phyloP scores from a whole-genome alignment of 371 early-diverging fungal species.

The Coemansia sp. region DNA sequence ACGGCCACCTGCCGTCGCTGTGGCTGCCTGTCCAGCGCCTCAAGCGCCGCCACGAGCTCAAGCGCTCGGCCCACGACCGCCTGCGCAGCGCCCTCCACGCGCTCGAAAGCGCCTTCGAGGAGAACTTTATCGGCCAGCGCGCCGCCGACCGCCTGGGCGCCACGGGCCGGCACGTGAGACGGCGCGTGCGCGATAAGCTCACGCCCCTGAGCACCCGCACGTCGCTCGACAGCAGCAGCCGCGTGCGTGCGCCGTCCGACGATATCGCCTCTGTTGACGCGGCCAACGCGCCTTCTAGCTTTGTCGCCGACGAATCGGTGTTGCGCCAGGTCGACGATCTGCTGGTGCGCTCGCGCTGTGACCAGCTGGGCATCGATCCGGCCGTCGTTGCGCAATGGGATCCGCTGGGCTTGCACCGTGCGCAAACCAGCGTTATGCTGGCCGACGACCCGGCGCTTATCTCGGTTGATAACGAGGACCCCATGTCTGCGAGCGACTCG shows the following conservation, averaged over 20 bases:
- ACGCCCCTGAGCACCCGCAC: conserved; percentile 8
- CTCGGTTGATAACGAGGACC: background rate
- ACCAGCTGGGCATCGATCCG: conserved; percentile 30
- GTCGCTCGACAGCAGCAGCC: background rate
- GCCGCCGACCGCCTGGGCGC: conserved; percentile 11
- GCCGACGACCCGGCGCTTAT: background rate
- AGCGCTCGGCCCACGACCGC: conserved; percentile 11
- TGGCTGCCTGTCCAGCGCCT: conserved; percentile 63
- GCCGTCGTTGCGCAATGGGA: conserved; percentile 28
- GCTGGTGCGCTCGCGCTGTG: conserved; percentile 21
- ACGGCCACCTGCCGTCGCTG: conserved; percentile 68
- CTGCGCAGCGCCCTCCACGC: conserved; percentile 14
- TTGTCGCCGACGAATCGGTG: conserved; percentile 1
- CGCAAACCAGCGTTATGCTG: background rate
- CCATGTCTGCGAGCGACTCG: conserved; percentile 8
- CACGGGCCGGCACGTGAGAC: conserved; percentile 5
- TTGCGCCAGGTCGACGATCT: conserved; percentile 18
- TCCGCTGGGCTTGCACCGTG: conserved; percentile 26
- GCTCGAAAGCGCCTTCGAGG: conserved; percentile 20
- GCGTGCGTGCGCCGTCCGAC: background rate
- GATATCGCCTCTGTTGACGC: background rate
- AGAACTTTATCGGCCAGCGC: conserved; percentile 31
- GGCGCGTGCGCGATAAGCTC: background rate
- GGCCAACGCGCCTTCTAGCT: background rate
- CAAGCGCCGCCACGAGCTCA: conserved; percentile 18